These are phyloP conservation scores for Colletotrichum tanaceti DNA, from an alignment of 2,329 filamentous ascomycete genomes.

Conservation along the genomic window DNA sequence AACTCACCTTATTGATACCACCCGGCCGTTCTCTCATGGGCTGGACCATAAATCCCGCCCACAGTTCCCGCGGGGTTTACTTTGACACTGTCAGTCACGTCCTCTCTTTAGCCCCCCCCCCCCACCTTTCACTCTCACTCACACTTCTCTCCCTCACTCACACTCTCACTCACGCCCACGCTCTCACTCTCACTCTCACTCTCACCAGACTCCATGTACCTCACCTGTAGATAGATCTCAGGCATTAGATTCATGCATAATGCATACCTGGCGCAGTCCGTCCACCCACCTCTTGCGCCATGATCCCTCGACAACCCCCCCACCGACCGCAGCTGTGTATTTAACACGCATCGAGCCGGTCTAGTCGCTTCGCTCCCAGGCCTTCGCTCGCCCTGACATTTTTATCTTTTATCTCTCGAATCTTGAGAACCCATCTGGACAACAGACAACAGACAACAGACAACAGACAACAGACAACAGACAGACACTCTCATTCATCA, in stretches of 20 bases:
- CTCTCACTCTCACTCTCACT: no score
- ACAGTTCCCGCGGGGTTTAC: constrained; percentile 34
- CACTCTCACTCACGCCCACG: no score
- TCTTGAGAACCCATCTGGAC: neutral
- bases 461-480: neutral
- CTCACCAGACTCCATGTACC: no score
- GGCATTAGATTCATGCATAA: constrained; percentile 2
- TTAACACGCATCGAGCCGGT: constrained; percentile 21
- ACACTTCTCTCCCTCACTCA: no score
- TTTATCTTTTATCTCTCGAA: neutral
- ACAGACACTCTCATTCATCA: neutral
- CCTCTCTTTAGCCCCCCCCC: neutral
- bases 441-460: neutral
- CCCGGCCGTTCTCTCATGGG: no score
- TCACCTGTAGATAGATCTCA: neutral
- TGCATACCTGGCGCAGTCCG: no score
- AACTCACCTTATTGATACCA: no score
- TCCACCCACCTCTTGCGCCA: constrained; percentile 6
- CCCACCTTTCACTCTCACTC: no score
- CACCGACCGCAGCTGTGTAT: constrained; percentile 19
- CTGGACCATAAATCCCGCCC: neutral
- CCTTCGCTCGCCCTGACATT: neutral
- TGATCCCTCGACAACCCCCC: neutral
- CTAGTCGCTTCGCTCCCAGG: neutral
- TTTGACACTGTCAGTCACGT: constrained; percentile 25